These are phyloP conservation scores for Penicillium sp. DNA, from an alignment of 2,329 filamentous ascomycete species.

Conservation along the genomic window DNA sequence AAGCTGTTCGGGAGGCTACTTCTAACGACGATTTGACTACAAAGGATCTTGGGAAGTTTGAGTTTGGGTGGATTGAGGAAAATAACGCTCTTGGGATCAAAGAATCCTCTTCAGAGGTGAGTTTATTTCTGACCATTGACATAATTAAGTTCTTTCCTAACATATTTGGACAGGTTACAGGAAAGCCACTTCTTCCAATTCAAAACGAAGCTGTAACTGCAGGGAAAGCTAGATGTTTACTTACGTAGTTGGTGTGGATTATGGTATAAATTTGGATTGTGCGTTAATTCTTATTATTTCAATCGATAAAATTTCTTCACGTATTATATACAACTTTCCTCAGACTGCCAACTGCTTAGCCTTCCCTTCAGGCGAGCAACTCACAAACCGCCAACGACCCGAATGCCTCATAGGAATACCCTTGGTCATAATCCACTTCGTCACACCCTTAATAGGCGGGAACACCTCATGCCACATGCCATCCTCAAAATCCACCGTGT, in stretches of 20 bases:
- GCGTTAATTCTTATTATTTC: no score
- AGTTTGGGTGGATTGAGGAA: not conserved
- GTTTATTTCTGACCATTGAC: not conserved
- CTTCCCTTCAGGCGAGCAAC: constrained; percentile 2
- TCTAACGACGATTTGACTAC: not conserved
- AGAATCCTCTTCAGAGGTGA: not conserved
- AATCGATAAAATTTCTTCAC: no score
- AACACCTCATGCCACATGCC: constrained; percentile 2
- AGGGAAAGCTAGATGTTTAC: no score
- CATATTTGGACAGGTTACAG: not conserved
- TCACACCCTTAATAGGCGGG: not conserved
- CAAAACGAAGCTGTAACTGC: not conserved
- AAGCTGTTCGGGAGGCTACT: not conserved
- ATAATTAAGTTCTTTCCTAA: not conserved
- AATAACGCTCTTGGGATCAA: not conserved
- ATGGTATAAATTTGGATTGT: no score
- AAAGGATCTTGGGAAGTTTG: not conserved
- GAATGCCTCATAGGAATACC: not conserved
- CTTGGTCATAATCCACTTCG: not conserved
- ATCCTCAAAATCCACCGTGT: constrained; percentile 3
- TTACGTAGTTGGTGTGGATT: no score
- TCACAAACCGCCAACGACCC: not conserved
- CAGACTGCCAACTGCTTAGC: not conserved
- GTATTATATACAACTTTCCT: not conserved
- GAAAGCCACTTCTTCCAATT: not conserved